These are phyloP conservation scores for Abrus pulchellus DNA, from an alignment of 306 rosid genomes.

Conservation along the genomic window DNA sequence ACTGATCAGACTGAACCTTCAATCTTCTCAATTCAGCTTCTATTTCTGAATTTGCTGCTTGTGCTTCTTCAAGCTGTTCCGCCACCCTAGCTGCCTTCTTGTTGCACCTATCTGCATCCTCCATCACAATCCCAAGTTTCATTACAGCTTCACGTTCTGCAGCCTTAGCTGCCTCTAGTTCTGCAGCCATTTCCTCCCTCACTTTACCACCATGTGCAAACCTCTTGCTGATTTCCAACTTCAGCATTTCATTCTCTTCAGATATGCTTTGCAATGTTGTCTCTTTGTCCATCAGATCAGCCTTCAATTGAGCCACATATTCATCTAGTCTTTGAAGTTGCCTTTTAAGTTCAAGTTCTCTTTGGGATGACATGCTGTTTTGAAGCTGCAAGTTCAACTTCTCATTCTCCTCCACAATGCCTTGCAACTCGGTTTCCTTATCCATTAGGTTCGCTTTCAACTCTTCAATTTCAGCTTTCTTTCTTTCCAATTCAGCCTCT, in stretches of 20 bases:
- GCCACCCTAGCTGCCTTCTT: conserved; percentile 64
- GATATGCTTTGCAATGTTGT: conserved; percentile 71
- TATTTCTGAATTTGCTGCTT: conserved; percentile 70
- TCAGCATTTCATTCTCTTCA: conserved; percentile 81
- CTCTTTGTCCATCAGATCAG: conserved; percentile 80
- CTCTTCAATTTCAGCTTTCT: conserved; percentile 68
- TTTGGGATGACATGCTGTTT: conserved; percentile 54
- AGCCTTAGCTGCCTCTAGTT: conserved; percentile 64
- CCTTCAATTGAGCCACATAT: conserved; percentile 62
- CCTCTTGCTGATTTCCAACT: conserved; percentile 60
- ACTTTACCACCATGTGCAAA: conserved; percentile 50
- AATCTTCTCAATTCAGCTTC: conserved; percentile 82
- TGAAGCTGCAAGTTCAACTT: conserved; percentile 66
- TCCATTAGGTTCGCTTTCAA: conserved; percentile 84
- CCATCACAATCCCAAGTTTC: conserved; percentile 75
- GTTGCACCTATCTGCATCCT: conserved; percentile 72
- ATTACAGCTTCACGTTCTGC: conserved; percentile 69
- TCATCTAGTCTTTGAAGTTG: conserved; percentile 65
- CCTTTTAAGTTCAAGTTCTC: conserved; percentile 63
- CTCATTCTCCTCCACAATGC: conserved; percentile 86
- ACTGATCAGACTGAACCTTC: conserved; percentile 90
- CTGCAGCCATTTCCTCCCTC: conserved; percentile 53
- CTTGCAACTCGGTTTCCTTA: conserved; percentile 84
- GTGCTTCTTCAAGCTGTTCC: conserved; percentile 80
- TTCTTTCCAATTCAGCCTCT: conserved; percentile 59